Base-by-base conservation (phyloP, 2,329 filamentous ascomycete genomes). In the Triangularia setosa region DNA sequence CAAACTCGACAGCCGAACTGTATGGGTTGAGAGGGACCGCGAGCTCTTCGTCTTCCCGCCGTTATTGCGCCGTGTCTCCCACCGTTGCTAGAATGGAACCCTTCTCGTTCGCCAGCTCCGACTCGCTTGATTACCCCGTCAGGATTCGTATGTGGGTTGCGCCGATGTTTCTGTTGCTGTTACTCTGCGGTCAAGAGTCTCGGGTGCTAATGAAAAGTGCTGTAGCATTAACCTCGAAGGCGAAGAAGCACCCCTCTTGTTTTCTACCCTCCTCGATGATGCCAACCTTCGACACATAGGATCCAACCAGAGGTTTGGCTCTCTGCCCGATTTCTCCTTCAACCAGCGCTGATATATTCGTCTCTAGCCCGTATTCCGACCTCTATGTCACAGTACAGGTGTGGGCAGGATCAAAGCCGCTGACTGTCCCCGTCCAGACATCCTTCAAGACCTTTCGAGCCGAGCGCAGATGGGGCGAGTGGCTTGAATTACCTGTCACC, bases 361-460 rank as follows among this genome's bases (percentile, higher is more conserved):
- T 75, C 33, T 65, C 62, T 68, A 93, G 91, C 76, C 81, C 89
- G 0, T 81, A 90, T 74, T 97, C 93, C 25, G 95, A 99, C 75
- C 88, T 99, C 57, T 97, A 94, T 74, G 89, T 96, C 58, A 97
- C 93, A 0, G 90, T 90, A 8, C 95, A 98, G 77, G 85, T 98
- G 72, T 99, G 94, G 90, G 92, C 93, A 12, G 93, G 96, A 72
- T 97, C 93, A 27, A 99, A 99, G 75, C 93, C 94, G 35, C 80
- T 99, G 70, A 96, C 93, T 0, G 91, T 98, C 1, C 91, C 93
- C 0, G 85, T 96, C 11, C 94, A 98, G 76, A 99, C 95, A 2
- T 86, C 92, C 24, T 98, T 98, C 79, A 97, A 93, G 74, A 81
- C 92, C 7, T 98, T 99, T 75, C 92, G 93, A 74, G 85, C 84